These are phyloP conservation scores for Candida sanyiensis DNA, from an alignment of 805 yeast species.

Conservation along the genomic window DNA sequence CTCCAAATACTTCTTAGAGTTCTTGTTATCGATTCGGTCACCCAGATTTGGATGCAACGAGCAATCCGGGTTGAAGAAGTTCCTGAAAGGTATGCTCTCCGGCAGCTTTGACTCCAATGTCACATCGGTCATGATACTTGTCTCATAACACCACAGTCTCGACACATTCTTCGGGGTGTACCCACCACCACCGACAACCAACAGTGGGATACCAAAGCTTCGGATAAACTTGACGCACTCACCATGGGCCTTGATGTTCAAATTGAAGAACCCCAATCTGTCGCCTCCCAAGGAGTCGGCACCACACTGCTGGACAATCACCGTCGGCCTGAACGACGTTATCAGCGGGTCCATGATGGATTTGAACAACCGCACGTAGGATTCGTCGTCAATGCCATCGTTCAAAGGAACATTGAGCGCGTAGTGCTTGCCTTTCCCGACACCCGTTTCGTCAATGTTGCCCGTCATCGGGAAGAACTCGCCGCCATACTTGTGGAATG, in stretches of 20 bases:
- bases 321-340: slow-evolving; percentile 89
- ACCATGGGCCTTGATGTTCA: slow-evolving; percentile 92
- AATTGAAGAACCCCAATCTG: slow-evolving; percentile 90
- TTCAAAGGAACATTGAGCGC: slow-evolving; percentile 81
- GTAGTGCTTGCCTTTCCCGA: slow-evolving; percentile 77
- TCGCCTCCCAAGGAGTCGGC: slow-evolving; percentile 97
- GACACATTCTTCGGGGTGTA: slow-evolving; percentile 97
- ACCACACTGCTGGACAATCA: slow-evolving; percentile 96
- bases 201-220: slow-evolving; percentile 79
- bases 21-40: slow-evolving; percentile 77
- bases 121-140: slow-evolving; percentile 79
- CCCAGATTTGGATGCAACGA: slow-evolving; percentile 76
- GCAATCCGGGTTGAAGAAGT: slow-evolving; percentile 55
- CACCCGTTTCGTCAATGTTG: slow-evolving; percentile 76
- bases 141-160: slow-evolving; percentile 90
- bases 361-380: slow-evolving; percentile 37
- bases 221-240: slow-evolving; percentile 89
- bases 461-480: slow-evolving; percentile 95
- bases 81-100: slow-evolving; percentile 51
- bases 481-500: slow-evolving; percentile 81
- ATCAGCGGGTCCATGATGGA: slow-evolving; percentile 88
- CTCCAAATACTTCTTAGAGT: slow-evolving; percentile 76
- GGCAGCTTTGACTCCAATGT: slow-evolving; percentile 60
- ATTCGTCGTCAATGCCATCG: slow-evolving; percentile 90
- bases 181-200: slow-evolving; percentile 98